phyloP scores from a whole-genome alignment of 257 asterid genomes.

The Nicotiana benthamiana region DNA sequence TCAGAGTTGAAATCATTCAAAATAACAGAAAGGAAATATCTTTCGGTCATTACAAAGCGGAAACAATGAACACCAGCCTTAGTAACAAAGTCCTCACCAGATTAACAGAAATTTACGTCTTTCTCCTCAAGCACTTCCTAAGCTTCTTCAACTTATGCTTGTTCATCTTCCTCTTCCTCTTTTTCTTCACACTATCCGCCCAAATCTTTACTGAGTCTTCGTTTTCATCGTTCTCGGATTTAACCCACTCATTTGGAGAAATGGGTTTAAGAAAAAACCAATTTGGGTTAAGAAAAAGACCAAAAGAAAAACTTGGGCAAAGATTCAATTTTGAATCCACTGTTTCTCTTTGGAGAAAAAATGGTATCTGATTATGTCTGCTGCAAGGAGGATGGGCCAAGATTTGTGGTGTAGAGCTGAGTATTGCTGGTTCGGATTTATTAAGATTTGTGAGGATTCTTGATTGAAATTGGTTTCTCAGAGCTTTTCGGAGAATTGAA shows the following conservation, averaged over 20 bases:
- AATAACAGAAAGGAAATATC: background rate
- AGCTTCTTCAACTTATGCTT: slow-evolving; percentile 80
- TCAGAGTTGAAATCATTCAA: background rate
- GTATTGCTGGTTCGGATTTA: slow-evolving; percentile 15
- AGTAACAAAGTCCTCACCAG: background rate
- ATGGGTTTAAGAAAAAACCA: slow-evolving; percentile 41
- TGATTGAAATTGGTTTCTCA: slow-evolving; percentile 41
- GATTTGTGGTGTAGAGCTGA: slow-evolving; percentile 10
- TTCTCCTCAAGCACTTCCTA: slow-evolving; percentile 55
- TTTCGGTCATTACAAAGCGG: background rate
- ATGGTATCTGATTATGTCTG: slow-evolving; percentile 12
- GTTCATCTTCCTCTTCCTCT: slow-evolving; percentile 87
- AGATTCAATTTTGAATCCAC: slow-evolving; percentile 17
- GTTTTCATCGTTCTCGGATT: slow-evolving; percentile 19
- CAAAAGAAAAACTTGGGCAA: slow-evolving; percentile 55
- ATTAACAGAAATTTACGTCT: slow-evolving; percentile 26
- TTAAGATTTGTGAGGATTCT: slow-evolving; percentile 19
- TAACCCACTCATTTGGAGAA: slow-evolving; percentile 16
- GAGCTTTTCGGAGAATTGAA: slow-evolving; percentile 34
- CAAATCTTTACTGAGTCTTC: slow-evolving; percentile 38
- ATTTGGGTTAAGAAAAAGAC: slow-evolving; percentile 36
- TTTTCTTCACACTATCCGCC: slow-evolving; percentile 83
- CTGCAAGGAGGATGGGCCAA: slow-evolving; percentile 5
- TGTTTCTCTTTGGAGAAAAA: background rate
- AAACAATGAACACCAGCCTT: background rate